phyloP scores from a whole-genome alignment of 768 basidiomycete species.

The Mycena polygramma region DNA sequence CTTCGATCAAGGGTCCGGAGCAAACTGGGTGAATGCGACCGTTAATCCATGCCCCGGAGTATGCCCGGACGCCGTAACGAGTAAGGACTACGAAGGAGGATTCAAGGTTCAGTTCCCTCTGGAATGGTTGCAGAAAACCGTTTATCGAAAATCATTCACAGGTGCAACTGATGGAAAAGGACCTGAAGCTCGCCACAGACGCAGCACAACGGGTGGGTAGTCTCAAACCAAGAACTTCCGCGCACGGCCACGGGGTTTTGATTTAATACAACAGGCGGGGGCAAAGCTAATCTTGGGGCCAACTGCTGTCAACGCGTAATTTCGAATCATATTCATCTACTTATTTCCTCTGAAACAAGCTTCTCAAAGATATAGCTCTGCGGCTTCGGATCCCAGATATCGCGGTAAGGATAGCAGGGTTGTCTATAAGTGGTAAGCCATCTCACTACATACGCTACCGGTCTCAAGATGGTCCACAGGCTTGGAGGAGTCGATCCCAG shows the following conservation, averaged over 20 bases:
- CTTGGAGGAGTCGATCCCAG: constrained; percentile 21
- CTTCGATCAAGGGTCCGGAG: constrained; percentile 56
- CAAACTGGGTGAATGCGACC: constrained; percentile 56
- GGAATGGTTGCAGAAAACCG: neutral
- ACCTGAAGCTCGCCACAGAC: constrained; percentile 54
- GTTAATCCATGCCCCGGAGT: constrained; percentile 62
- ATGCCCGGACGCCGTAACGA: constrained; percentile 58
- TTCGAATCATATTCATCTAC: constrained; percentile 9
- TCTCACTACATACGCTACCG: no score
- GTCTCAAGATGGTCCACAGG: neutral
- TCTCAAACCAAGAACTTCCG: no score
- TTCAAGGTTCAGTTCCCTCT: constrained; percentile 50
- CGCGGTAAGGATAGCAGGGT: constrained; percentile 56
- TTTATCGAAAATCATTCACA: constrained; percentile 22
- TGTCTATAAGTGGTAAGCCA: constrained; percentile 55
- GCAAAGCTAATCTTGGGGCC: constrained; percentile 57
- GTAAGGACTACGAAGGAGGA: constrained; percentile 56
- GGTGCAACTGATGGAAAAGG: constrained; percentile 63
- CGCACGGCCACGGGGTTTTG: constrained; percentile 14
- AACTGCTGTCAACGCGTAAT: constrained; percentile 53
- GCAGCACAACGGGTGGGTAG: constrained; percentile 49
- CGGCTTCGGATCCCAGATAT: constrained; percentile 54
- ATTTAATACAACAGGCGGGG: constrained; percentile 52
- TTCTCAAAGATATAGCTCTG: constrained; percentile 34
- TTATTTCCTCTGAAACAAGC: no score